Evolutionary conservation across 768 basidiomycete genomes (phyloP).

Genomic region (Leccinum olivaceopallidum): DNA sequence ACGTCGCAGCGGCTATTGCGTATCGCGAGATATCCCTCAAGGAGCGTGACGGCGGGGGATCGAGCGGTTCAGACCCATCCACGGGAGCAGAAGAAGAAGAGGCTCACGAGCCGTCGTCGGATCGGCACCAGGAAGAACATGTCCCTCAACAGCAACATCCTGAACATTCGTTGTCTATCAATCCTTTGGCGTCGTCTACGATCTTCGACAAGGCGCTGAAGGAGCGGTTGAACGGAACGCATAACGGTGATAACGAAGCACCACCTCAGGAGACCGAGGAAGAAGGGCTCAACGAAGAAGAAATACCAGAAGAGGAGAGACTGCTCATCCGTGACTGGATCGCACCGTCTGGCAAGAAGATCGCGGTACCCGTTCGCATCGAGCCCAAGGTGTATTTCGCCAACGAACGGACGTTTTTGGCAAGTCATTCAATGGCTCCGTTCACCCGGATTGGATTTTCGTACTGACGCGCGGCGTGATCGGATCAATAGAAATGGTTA

Average conservation of each 20-base stretch:
- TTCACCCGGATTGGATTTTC: not conserved
- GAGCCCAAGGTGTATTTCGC: conserved; percentile 99
- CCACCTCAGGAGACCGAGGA: conserved; percentile 26
- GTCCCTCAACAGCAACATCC: conserved; percentile 14
- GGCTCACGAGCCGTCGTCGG: conserved; percentile 42
- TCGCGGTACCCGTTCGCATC: conserved; percentile 91
- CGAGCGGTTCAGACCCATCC: conserved; percentile 11
- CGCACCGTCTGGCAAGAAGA: conserved; percentile 85
- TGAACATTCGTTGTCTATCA: conserved; percentile 58
- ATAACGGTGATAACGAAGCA: conserved; percentile 24
- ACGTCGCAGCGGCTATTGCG: conserved; percentile 83
- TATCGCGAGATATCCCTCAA: conserved; percentile 82
- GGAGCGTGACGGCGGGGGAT: conserved; percentile 32
- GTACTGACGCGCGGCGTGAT: conserved; percentile 2
- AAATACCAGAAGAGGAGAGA: conserved; percentile 48
- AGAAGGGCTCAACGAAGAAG: conserved; percentile 39
- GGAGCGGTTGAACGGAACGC: conserved; percentile 53
- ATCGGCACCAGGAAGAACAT: conserved; percentile 24
- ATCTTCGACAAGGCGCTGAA: conserved; percentile 84
- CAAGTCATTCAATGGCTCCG: conserved; percentile 41
- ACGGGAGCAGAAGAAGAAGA: conserved; percentile 30
- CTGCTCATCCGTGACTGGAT: conserved; percentile 66
- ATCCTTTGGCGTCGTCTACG: conserved; percentile 82
- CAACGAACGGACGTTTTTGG: conserved; percentile 90
- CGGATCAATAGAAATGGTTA: conserved; percentile 72